Conservation (phyloP, 2,329 filamentous ascomycete species). For the Talaromyces pinophilus region DNA sequence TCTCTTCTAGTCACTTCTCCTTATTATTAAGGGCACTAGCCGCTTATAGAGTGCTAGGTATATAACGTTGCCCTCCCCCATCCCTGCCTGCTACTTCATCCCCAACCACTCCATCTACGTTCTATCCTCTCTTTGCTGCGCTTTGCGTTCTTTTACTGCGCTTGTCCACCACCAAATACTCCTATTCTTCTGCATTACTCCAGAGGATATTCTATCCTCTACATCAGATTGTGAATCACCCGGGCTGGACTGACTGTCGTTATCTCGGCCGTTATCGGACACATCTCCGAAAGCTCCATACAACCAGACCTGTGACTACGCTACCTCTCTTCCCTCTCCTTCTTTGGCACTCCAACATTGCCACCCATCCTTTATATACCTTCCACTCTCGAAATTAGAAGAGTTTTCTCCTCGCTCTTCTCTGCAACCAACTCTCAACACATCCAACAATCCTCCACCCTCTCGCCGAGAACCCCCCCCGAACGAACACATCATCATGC, state of each 20-base stretch:
- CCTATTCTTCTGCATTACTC: not conserved
- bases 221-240: constrained; percentile 12
- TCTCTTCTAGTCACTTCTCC: constrained; percentile 18
- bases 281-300: constrained; percentile 16
- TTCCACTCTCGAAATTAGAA: not conserved
- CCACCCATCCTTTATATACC: constrained; percentile 13
- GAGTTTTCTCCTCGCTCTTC: not conserved
- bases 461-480: not conserved
- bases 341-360: constrained; percentile 12
- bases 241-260: constrained; percentile 16
- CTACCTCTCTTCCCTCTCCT: constrained; percentile 17
- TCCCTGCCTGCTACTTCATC: not conserved
- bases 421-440: not conserved
- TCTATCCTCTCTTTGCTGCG: not conserved
- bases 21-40: constrained; percentile 19
- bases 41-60: constrained; percentile 21
- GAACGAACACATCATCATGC: constrained; percentile 33
- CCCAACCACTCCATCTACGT: not conserved
- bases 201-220: not conserved
- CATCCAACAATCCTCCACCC: not conserved
- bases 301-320: constrained; percentile 7
- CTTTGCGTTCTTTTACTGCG: constrained; percentile 1
- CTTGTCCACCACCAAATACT: not conserved
- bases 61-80: constrained; percentile 14
- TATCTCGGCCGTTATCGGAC: constrained; percentile 21